Evolutionary conservation across 108 stramenopile genomes (phyloP), one percentile per base, ranked within the genome.

Genomic region (Skeletonema grethae): DNA sequence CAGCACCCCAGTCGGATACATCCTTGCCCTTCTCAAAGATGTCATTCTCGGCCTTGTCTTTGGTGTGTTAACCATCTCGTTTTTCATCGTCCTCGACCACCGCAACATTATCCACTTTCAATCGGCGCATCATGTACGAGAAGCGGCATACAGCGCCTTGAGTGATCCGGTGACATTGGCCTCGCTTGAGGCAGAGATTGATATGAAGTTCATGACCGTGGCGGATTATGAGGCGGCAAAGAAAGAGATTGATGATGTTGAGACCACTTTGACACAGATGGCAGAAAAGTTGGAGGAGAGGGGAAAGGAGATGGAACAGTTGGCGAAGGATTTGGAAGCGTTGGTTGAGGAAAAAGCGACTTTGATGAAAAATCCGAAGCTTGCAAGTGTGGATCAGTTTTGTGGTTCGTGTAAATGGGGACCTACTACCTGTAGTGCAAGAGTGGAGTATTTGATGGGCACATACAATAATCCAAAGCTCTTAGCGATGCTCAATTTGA

Each of bases 281-380:
- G 1, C 0, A 1, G 25, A 28, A 28, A 28, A 28, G 25, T 28
- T 28, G 25, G 67, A 73, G 13, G 57, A 73, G 35, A 32, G 58
- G 3, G 66, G 68, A 1, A 76, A 82, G 63, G 80, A 88, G 28
- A 32, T 66, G 29, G 72, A 79, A 15, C 72, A 68, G 20, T 70
- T 76, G 16, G 58, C 65, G 57, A 67, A 85, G 20, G 84, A 87
- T 48, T 28, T 69, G 24, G 75, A 61, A 2, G 72, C 84, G 0
- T 31, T 91, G 0, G 58, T 66, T 63, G 73, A 81, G 13, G 87
- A 85, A 50, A 85, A 88, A 45, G 76, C 84, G 18, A 61, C 58
- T 34, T 72, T 87, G 2, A 56, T 71, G 38, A 24, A 31, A 0
- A 70, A 86, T 67, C 85, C 72, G 0, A 43, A 8, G 1, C 28